Evolutionary conservation across 2,329 filamentous ascomycete species (phyloP).

Genomic region (Calonectria montana): DNA sequence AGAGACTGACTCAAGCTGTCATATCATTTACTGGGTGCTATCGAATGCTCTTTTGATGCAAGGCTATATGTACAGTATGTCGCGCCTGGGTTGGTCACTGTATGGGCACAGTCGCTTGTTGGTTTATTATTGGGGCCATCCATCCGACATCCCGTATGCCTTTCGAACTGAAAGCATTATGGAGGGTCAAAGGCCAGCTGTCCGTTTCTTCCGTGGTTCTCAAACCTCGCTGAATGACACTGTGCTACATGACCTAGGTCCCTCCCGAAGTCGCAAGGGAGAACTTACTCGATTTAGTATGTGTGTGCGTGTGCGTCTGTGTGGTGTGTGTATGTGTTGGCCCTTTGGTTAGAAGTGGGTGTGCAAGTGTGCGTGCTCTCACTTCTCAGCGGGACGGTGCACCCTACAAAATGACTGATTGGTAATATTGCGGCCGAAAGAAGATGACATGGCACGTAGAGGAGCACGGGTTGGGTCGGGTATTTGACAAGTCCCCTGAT

Average conservation of each 20-base stretch:
- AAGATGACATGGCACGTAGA: constrained; percentile 20
- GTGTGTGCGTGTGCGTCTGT: neutral
- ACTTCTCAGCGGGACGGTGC: constrained; percentile 17
- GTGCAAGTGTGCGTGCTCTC: constrained; percentile 12
- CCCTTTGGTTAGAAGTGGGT: constrained; percentile 14
- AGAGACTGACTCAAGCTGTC: neutral
- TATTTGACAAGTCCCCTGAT: constrained; percentile 12
- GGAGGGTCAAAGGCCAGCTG: neutral
- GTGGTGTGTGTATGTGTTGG: constrained; percentile 10
- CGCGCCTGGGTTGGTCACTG: neutral
- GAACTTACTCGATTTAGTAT: constrained; percentile 4
- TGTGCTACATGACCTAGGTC: neutral
- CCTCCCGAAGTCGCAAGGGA: neutral
- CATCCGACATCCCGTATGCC: neutral
- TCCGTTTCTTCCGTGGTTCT: neutral
- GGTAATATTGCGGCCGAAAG: constrained; percentile 28
- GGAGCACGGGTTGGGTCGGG: constrained; percentile 18
- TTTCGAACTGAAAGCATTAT: neutral
- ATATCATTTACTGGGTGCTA: neutral
- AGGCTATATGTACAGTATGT: constrained; percentile 7
- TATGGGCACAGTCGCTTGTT: neutral
- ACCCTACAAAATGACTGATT: constrained; percentile 26
- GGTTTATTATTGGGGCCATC: neutral
- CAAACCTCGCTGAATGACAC: constrained; percentile 7
- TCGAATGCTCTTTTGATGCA: neutral